phyloP scores from a whole-genome alignment of 495 filamentous ascomycete genomes.

The Evernia prunastri region DNA sequence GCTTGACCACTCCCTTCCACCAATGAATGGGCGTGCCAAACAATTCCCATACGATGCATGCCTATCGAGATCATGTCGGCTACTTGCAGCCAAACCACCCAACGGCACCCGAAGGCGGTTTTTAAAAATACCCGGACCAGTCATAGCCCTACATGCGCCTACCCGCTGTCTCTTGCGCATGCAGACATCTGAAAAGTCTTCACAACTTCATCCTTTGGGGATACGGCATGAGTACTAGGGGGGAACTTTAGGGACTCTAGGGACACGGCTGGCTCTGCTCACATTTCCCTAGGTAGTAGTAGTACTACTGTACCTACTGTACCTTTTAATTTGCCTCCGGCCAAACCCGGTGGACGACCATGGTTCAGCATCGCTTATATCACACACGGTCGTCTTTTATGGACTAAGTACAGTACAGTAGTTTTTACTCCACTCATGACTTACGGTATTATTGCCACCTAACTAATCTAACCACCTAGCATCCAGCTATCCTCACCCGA shows the following conservation, averaged over 20 bases:
- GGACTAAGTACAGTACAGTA: too few species aligned
- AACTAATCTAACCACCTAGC: too few species aligned
- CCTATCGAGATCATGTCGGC: constrained; percentile 4
- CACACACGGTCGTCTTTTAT: not conserved
- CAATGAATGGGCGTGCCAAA: constrained; percentile 1
- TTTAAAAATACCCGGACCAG: constrained; percentile 6
- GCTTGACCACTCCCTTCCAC: not conserved
- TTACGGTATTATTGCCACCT: not conserved
- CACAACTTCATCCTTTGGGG: not conserved
- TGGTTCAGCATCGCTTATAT: not conserved
- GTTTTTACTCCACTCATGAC: not conserved
- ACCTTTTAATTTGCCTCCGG: not conserved
- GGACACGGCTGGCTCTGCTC: too few species aligned
- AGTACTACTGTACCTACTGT: too few species aligned
- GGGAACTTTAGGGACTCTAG: too few species aligned
- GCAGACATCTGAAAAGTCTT: not conserved
- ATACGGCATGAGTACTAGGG: too few species aligned
- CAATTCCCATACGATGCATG: not conserved
- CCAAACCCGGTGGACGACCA: not conserved
- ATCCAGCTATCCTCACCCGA: not conserved
- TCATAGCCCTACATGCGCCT: not conserved
- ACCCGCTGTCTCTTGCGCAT: constrained; percentile 4
- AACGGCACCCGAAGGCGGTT: constrained; percentile 6
- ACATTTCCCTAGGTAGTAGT: too few species aligned
- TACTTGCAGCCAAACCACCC: constrained; percentile 3